phyloP scores from a whole-genome alignment of 164 flowering plant genomes.

The Macadamia tetraphylla region DNA sequence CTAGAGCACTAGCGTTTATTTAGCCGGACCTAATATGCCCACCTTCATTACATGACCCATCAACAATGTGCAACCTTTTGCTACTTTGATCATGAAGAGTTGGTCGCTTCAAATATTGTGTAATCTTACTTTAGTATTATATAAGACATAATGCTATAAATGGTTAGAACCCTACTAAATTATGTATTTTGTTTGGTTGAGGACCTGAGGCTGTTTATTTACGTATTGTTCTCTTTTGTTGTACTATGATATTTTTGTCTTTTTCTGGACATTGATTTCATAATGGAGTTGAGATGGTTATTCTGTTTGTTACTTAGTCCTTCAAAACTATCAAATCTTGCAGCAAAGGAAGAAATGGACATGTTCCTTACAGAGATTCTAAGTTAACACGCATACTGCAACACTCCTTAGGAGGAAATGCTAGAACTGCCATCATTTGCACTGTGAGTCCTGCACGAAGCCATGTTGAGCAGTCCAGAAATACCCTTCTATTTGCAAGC shows the following conservation, averaged over 20 bases:
- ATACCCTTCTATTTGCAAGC: slow-evolving; percentile 84
- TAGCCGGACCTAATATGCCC: too few species aligned
- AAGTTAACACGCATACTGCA: slow-evolving; percentile 95
- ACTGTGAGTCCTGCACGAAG: slow-evolving; percentile 88
- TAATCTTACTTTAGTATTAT: neutral
- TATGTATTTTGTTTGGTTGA: neutral
- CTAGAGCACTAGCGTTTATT: too few species aligned
- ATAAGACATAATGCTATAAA: too few species aligned
- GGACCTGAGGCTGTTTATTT: neutral
- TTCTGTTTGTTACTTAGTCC: neutral
- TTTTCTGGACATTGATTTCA: neutral
- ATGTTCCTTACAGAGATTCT: slow-evolving; percentile 87
- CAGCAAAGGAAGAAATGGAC: slow-evolving; percentile 89
- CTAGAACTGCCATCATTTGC: slow-evolving; percentile 92
- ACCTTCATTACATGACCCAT: neutral
- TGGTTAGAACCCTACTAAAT: neutral
- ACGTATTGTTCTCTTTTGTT: neutral
- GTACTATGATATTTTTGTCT: neutral
- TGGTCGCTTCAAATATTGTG: neutral
- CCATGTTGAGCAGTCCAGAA: slow-evolving; percentile 92
- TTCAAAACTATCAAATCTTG: slow-evolving; percentile 11
- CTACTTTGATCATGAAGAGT: neutral
- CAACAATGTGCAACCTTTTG: too few species aligned
- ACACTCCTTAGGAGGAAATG: slow-evolving; percentile 85
- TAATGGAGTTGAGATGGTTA: neutral